Base-by-base conservation (phyloP, 164 flowering plant species). In the Dillenia turbinata region DNA sequence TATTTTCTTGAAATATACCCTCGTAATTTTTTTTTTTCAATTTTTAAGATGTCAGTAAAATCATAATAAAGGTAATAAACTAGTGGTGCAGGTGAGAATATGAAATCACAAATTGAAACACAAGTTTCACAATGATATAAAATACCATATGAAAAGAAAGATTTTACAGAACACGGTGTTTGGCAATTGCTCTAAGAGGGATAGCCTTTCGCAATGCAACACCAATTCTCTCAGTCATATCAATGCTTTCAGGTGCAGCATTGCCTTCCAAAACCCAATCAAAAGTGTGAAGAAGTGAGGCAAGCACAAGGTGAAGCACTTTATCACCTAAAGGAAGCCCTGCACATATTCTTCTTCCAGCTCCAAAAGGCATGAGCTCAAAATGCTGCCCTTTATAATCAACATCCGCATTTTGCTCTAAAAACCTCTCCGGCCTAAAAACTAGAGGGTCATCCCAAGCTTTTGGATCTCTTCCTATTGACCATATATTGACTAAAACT, bases 301-400 rank as follows among this genome's bases (percentile, higher is more conserved):
- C 69, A 1, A 70, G 53, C 44, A 47, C 57, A 19, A 64, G 61
- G 53, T 60, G 68, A 22, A 70, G 40, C 47, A 65, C 44, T 44
- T 57, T 10, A 44, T 65, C 56, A 26, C 66, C 69, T 13, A 72
- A 52, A 1, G 66, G 24, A 7, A 72, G 40, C 17, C 75, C 75
- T 1, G 17, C 52, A 47, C 75, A 72, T 9, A 60, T 68, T 52
- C 75, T 53, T 45, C 75, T 55, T 12, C 72, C 75, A 3, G 75
- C 59, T 43, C 75, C 72, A 53, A 72, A 72, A 24, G 69, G 75
- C 51, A 68, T 54, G 12, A 72, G 53, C 75, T 68, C 69, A 55
- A 63, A 72, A 49, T 71, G 40, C 8, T 62, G 63, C n/a, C 71
- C 75, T 1, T 47, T 64, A 44, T 55, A 68, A 33, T 72, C 71